Percentiles rank a stretch among this genome's conserved stretches.
These are phyloP conservation scores for Rehmannia glutinosa DNA, from an alignment of 257 asterid genomes.

Conservation along the genomic window DNA sequence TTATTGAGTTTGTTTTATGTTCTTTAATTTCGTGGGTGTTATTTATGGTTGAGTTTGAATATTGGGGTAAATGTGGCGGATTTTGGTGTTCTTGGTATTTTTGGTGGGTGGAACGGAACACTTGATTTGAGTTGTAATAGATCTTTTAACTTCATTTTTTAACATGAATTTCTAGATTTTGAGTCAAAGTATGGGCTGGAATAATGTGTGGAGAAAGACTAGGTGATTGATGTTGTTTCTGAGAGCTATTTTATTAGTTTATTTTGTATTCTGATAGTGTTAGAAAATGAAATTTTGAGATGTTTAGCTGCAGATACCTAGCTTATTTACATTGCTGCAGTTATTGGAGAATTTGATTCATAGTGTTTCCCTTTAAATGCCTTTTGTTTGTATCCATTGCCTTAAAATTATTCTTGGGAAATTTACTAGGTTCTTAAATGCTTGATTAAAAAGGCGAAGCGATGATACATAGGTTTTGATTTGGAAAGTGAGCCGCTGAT, in stretches of 20 bases:
- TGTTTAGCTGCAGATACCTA: not conserved
- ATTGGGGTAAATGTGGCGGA: not conserved
- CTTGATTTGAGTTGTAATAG: not conserved
- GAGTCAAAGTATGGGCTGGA: not conserved
- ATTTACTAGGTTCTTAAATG: not conserved
- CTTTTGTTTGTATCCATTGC: not conserved
- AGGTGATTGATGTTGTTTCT: no score
- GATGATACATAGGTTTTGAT: no score
- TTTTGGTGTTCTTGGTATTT: not conserved
- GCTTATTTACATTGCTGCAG: not conserved
- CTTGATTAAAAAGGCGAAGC: no score
- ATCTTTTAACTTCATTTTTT: no score
- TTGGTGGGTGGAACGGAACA: not conserved
- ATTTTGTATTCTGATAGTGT: no score
- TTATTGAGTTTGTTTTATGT: not conserved
- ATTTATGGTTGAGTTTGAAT: not conserved
- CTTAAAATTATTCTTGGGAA: no score
- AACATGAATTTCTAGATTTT: no score
- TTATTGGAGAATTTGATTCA: not conserved
- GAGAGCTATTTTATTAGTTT: no score
- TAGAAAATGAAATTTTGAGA: no score
- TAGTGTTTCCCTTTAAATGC: not conserved
- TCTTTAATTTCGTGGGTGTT: not conserved
- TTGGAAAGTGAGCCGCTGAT: no score
- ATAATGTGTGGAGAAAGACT: not conserved